These are phyloP conservation scores for Barnettozyma pratensis DNA, from an alignment of 805 yeast species.

Conservation along the genomic window DNA sequence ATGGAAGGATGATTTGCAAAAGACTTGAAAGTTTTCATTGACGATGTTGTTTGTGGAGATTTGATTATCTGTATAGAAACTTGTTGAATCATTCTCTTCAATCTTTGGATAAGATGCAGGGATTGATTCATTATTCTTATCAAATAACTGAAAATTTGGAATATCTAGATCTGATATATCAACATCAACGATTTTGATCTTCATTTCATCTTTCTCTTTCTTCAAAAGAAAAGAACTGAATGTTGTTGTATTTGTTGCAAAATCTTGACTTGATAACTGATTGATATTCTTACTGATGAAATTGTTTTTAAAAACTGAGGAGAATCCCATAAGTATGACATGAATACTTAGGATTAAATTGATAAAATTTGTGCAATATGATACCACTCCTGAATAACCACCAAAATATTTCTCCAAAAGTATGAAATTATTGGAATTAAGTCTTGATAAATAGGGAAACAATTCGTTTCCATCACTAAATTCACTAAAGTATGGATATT, in stretches of 20 bases:
- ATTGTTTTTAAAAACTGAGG: conserved; percentile 21
- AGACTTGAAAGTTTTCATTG: conserved; percentile 23
- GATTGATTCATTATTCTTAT: conserved; percentile 1
- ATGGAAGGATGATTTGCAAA: conserved; percentile 15
- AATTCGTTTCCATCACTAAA: conserved; percentile 8
- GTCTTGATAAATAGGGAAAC: conserved; percentile 19
- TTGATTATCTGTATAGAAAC: conserved; percentile 1
- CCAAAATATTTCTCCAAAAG: conserved; percentile 1
- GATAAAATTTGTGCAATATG: conserved; percentile 8
- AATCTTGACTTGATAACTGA: conserved; percentile 16
- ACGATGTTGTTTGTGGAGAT: conserved; percentile 22
- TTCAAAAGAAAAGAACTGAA: conserved; percentile 11
- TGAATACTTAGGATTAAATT: conserved; percentile 22
- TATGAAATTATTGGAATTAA: conserved; percentile 4
- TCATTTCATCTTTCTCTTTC: conserved; percentile 10
- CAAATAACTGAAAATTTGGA: not conserved
- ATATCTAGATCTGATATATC: conserved; percentile 9
- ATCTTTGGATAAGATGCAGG: conserved; percentile 5
- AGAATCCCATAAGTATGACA: conserved; percentile 20
- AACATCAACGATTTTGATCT: conserved; percentile 15
- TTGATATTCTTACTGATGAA: conserved; percentile 22
- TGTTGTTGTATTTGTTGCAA: not conserved
- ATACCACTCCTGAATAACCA: not conserved
- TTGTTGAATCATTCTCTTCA: not conserved
- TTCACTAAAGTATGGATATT: not conserved